Base-by-base conservation (phyloP, 495 filamentous ascomycete genomes). In the Penicillium desertorum region DNA sequence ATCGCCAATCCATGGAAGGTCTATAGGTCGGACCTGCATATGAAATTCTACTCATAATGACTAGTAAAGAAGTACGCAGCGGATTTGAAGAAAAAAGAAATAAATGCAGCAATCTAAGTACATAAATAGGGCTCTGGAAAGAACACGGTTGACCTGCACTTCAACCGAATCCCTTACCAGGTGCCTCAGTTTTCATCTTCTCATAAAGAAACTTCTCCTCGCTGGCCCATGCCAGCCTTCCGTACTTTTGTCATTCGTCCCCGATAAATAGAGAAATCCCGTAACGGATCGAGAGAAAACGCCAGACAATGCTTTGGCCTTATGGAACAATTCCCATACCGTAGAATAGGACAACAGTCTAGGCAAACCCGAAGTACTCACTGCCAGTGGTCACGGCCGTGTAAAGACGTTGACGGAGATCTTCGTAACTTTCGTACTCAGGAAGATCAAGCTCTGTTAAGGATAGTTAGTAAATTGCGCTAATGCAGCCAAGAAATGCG, bases 281-380 rank as follows among this genome's bases (percentile, higher is more conserved):
- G 51, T 25, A 36, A 62, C 58, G 52, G 49, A 60, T 57, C 55
- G 54, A 56, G 54, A 60, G 46, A 61, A 61, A 76, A 79, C 78
- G 79, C 79, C 79, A 67, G 69, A 60, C 64, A 72, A 82, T 82
- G 78, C 78, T 72, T 61, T 51, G 51, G 65, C 64, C 61, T 27
- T n/a, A 48, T 64, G 54, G 68, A 62, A 64, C 57, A 47, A 62
- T 65, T 23, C 37, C 46, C 51, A 53, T 29, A 37, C 59, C 45
- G 50, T 41, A 43, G 45, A 60, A 53, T 51, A 51, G 41, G 16
- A 62, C 58, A 32, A 54, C 59, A 50, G 41, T 72, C 65, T 76
- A 98, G 65, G 95, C 94, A 73, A 99, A 98, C 51, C 95, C 94
- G 74, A 99, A 98, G 77, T 98, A 97, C 69, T 97, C 92, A 76